phyloP scores from a whole-genome alignment of 2,329 filamentous ascomycete genomes.

The Corynespora cassiicola region DNA sequence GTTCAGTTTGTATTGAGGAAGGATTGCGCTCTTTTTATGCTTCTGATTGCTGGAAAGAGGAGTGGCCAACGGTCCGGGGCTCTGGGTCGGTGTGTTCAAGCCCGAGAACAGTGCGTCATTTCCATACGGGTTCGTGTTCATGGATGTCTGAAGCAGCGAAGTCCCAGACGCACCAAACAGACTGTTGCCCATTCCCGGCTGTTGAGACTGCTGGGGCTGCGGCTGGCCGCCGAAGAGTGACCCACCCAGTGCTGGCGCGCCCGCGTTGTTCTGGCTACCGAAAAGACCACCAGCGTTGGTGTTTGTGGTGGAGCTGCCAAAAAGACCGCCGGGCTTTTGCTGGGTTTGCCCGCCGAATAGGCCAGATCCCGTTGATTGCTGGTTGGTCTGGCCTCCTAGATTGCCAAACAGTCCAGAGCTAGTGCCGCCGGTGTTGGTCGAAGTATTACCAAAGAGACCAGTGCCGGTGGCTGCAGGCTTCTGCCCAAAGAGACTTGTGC shows the following conservation, averaged over 20 bases:
- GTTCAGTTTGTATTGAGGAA: conserved; percentile 88
- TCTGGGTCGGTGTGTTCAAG: conserved; percentile 68
- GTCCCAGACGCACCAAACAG: conserved; percentile 63
- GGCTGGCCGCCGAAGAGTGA: conserved; percentile 53
- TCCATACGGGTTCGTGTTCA: conserved; percentile 85
- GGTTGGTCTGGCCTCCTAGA: conserved; percentile 35
- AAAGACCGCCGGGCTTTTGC: conserved; percentile 52
- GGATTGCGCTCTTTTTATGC: conserved; percentile 77
- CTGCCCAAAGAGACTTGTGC: conserved; percentile 58
- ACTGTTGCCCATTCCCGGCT: conserved; percentile 47
- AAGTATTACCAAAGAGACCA: conserved; percentile 50
- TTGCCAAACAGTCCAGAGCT: conserved; percentile 44
- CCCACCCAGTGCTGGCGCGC: conserved; percentile 43
- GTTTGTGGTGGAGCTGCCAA: conserved; percentile 45
- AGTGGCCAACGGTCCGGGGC: conserved; percentile 89
- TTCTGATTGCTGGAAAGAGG: conserved; percentile 80
- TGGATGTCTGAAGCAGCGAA: conserved; percentile 55
- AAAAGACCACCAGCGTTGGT: conserved; percentile 55
- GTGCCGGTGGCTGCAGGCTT: conserved; percentile 39
- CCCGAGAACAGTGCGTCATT: conserved; percentile 84
- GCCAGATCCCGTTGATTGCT: conserved; percentile 34
- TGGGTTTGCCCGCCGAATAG: conserved; percentile 53
- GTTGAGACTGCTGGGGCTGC: conserved; percentile 51
- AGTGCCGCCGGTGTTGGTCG: conserved; percentile 28
- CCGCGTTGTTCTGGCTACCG: conserved; percentile 50